Evolutionary conservation across 768 basidiomycete genomes (phyloP).

Genomic region (Boletus coccyginus): DNA sequence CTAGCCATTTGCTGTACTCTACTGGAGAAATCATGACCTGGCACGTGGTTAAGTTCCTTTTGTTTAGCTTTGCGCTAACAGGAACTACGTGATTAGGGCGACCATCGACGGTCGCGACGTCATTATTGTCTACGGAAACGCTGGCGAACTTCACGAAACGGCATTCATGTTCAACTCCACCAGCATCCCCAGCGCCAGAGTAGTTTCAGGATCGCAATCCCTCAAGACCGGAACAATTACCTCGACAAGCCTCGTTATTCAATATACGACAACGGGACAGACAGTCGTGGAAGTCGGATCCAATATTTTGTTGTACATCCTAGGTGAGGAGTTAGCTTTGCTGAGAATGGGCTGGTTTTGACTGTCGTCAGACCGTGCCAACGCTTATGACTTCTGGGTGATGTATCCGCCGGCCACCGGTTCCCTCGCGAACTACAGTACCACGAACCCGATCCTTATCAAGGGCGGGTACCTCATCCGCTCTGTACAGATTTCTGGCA

Average conservation of each 20-base stretch:
- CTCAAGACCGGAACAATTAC: slow-evolving; percentile 37
- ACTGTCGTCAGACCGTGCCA: slow-evolving; percentile 40
- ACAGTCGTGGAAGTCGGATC: slow-evolving; percentile 44
- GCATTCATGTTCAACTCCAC: slow-evolving; percentile 39
- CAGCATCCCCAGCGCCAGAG: slow-evolving; percentile 19
- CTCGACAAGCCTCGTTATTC: slow-evolving; percentile 38
- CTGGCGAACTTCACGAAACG: slow-evolving; percentile 48
- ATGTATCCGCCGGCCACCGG: slow-evolving; percentile 39
- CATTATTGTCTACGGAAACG: slow-evolving; percentile 46
- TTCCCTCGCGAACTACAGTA: slow-evolving; percentile 34
- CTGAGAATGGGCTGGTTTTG: neutral
- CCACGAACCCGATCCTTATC: slow-evolving; percentile 43
- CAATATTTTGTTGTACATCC: slow-evolving; percentile 40
- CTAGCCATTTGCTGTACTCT: slow-evolving; percentile 43
- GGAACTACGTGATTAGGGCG: slow-evolving; percentile 32
- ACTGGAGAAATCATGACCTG: slow-evolving; percentile 51
- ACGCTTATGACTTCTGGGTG: slow-evolving; percentile 52
- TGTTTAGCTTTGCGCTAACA: neutral
- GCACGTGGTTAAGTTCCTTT: slow-evolving; percentile 19
- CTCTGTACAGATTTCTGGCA: slow-evolving; percentile 33
- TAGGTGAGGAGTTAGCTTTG: slow-evolving; percentile 32
- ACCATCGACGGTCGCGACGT: slow-evolving; percentile 47
- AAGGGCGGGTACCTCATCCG: slow-evolving; percentile 50
- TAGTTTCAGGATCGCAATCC: slow-evolving; percentile 24
- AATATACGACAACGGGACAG: slow-evolving; percentile 47